A percentile compares a stretch with the other conserved stretches of the same genome.
These are phyloP conservation scores for Pythium plurisporium DNA, from an alignment of 352 stramenopile genomes.

Conservation along the genomic window DNA sequence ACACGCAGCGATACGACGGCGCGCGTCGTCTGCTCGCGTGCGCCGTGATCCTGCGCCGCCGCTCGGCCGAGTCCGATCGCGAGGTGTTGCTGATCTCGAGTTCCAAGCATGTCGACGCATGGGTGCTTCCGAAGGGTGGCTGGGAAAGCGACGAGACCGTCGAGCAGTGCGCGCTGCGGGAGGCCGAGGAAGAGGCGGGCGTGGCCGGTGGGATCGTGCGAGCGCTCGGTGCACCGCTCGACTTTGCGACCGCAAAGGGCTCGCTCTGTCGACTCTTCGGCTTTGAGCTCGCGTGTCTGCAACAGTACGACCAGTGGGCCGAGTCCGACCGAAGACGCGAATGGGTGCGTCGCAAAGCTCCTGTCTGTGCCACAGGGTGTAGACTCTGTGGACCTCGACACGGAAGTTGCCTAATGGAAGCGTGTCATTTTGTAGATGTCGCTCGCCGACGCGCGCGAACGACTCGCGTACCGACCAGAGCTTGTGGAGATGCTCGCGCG, in stretches of 20 bases:
- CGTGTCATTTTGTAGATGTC: background rate
- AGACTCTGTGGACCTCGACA: too few relatives aligned
- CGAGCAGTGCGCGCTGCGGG: slow-evolving; percentile 87
- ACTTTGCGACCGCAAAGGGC: slow-evolving; percentile 48
- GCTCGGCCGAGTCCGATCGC: background rate
- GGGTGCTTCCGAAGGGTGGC: slow-evolving; percentile 96
- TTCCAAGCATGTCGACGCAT: slow-evolving; percentile 83
- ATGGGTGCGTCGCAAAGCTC: slow-evolving; percentile 58
- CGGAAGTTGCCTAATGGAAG: too few relatives aligned
- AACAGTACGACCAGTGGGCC: slow-evolving; percentile 52
- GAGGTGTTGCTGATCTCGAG: slow-evolving; percentile 87
- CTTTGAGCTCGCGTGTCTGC: slow-evolving; percentile 28
- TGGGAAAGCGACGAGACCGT: slow-evolving; percentile 94
- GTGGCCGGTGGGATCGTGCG: slow-evolving; percentile 42
- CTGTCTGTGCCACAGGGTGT: too few relatives aligned
- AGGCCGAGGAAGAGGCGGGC: slow-evolving; percentile 93
- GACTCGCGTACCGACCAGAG: slow-evolving; percentile 10
- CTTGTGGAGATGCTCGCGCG: slow-evolving; percentile 9
- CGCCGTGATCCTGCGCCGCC: slow-evolving; percentile 31
- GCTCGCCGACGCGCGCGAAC: background rate
- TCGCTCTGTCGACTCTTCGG: slow-evolving; percentile 49
- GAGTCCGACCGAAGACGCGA: slow-evolving; percentile 46
- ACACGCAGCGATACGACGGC: slow-evolving; percentile 70
- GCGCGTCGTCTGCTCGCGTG: slow-evolving; percentile 49
- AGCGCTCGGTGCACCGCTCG: slow-evolving; percentile 31